Conservation (phyloP, 1,284 basidiomycete species). For the Trichosporon faecale region DNA sequence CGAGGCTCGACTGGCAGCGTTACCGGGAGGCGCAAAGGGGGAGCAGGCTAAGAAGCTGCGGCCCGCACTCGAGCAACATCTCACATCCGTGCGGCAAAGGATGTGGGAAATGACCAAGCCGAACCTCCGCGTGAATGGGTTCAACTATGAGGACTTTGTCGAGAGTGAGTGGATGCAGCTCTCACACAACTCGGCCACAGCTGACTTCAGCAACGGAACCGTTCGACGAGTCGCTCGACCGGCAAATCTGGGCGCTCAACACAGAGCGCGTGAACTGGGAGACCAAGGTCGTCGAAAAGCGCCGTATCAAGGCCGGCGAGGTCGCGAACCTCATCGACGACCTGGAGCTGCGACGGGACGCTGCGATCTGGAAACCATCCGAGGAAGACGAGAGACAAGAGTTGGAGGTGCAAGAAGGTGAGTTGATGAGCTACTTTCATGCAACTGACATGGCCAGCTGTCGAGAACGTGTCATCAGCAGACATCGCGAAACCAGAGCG, state of each 20-base stretch:
- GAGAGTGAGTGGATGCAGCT: conserved; percentile 46
- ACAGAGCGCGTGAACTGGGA: conserved; percentile 66
- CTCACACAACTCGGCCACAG: not conserved
- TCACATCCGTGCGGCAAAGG: conserved; percentile 32
- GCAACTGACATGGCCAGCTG: conserved; percentile 5
- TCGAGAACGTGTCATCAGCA: conserved; percentile 10
- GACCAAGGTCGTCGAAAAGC: conserved; percentile 62
- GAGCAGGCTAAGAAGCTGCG: conserved; percentile 33
- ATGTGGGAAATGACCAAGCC: conserved; percentile 62
- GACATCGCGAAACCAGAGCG: conserved; percentile 37
- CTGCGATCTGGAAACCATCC: conserved; percentile 49
- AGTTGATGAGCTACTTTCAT: not conserved
- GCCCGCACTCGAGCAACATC: conserved; percentile 40
- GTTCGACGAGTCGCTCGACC: conserved; percentile 74
- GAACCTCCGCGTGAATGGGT: conserved; percentile 74
- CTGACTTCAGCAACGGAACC: conserved; percentile 62
- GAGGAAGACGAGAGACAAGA: conserved; percentile 31
- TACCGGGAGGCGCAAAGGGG: conserved; percentile 41
- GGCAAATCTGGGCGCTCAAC: conserved; percentile 67
- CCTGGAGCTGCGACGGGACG: conserved; percentile 55
- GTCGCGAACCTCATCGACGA: conserved; percentile 57
- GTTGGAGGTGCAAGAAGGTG: not conserved
- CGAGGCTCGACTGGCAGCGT: conserved; percentile 38
- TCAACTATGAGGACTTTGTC: conserved; percentile 65
- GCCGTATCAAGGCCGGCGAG: conserved; percentile 60